A percentile compares a stretch with the other conserved stretches of the same genome.
Conservation (phyloP, 169 alveolate species). For the Toxoplasma gondii region DNA sequence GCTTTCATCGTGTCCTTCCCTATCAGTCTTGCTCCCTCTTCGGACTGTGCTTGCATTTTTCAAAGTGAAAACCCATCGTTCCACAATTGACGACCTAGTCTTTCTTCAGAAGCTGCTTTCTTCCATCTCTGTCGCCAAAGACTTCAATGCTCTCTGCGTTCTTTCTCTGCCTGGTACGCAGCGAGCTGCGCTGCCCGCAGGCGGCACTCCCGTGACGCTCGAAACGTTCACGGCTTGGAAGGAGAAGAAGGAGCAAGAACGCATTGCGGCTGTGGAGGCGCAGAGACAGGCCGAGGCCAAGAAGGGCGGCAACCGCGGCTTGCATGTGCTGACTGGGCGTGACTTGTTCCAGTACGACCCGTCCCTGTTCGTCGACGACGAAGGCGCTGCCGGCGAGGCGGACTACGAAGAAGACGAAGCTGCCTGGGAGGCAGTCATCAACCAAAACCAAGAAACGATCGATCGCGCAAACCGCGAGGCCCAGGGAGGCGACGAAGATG, state of each 20-base stretch:
- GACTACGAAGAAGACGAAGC: constrained; percentile 66
- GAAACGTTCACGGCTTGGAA: constrained; percentile 94
- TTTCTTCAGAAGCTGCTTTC: no score
- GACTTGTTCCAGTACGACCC: constrained; percentile 62
- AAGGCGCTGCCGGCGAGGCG: constrained; percentile 58
- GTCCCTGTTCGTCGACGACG: constrained; percentile 61
- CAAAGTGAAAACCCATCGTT: no score
- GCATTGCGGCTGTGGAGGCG: constrained; percentile 37
- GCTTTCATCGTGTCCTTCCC: no score
- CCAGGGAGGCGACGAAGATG: neutral
- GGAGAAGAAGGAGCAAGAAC: constrained; percentile 80
- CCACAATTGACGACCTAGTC: no score
- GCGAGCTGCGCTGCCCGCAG: constrained; percentile 78
- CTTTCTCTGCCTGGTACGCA: neutral
- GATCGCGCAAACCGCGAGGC: constrained; percentile 56
- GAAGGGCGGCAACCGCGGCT: constrained; percentile 44
- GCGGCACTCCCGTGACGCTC: constrained; percentile 91
- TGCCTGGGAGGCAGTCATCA: constrained; percentile 17
- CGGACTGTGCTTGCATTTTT: no score
- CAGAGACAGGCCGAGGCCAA: constrained; percentile 60
- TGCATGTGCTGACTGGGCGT: constrained; percentile 51
- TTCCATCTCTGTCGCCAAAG: no score
- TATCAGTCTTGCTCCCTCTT: no score
- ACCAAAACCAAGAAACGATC: constrained; percentile 13
- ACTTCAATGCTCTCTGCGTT: no score